phyloP scores from a whole-genome alignment of 2,329 filamentous ascomycete species.

The Rutstroemia sydowiana region DNA sequence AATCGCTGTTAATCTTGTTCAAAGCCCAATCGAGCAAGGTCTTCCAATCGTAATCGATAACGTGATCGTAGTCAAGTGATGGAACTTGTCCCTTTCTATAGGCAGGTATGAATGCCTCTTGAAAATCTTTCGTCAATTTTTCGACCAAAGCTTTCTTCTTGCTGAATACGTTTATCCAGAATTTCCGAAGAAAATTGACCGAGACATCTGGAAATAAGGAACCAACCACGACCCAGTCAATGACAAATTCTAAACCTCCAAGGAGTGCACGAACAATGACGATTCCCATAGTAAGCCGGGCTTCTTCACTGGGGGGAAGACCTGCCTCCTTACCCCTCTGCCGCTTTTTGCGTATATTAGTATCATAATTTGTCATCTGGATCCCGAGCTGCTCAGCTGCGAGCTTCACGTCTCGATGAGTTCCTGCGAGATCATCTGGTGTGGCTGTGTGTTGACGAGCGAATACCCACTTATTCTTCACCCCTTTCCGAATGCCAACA shows the following conservation, averaged over 20 bases:
- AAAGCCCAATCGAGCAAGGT: conserved; percentile 60
- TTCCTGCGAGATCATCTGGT: conserved; percentile 7
- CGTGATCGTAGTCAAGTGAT: conserved; percentile 54
- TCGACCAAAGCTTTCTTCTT: conserved; percentile 47
- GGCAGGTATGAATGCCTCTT: conserved; percentile 56
- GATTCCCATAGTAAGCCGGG: conserved; percentile 48
- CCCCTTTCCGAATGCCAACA: conserved; percentile 6
- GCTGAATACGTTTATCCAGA: conserved; percentile 47
- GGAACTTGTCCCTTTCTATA: conserved; percentile 57
- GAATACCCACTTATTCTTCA: conserved; percentile 8
- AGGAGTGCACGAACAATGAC: conserved; percentile 50
- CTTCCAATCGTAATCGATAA: conserved; percentile 61
- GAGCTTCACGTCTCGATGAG: conserved; percentile 7
- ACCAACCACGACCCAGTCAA: conserved; percentile 55
- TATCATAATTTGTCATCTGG: conserved; percentile 10
- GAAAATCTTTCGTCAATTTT: conserved; percentile 55
- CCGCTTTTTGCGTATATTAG: conserved; percentile 2
- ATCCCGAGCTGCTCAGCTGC: conserved; percentile 6
- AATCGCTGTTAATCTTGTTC: conserved; percentile 25
- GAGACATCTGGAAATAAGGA: conserved; percentile 48
- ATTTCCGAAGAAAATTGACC: conserved; percentile 44
- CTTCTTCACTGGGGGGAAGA: conserved; percentile 36
- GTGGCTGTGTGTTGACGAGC: conserved; percentile 6
- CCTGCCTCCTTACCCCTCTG: conserved; percentile 27
- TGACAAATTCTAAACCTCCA: conserved; percentile 50